Percentiles rank a stretch among this genome's conserved stretches.
phyloP scores from a whole-genome alignment of 257 asterid genomes.

The Nicotiana obtusifolia region DNA sequence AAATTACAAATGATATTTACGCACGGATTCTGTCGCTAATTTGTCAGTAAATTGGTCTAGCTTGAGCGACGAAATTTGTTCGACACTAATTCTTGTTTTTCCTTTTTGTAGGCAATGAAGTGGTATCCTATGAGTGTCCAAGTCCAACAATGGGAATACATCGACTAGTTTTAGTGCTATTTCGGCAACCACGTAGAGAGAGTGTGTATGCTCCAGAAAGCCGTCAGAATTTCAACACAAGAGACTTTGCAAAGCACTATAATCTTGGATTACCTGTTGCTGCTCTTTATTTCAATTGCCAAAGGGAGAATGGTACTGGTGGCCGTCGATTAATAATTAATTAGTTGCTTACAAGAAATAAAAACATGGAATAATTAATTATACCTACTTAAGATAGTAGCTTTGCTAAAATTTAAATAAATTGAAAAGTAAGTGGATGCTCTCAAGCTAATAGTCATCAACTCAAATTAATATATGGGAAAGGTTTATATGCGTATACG shows the following conservation, averaged over 20 bases:
- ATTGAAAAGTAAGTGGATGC: too few species aligned
- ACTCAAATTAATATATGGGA: too few species aligned
- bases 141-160: constrained; percentile 59
- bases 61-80: too few species aligned
- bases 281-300: constrained; percentile 40
- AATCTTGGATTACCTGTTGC: constrained; percentile 56
- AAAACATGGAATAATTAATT: too few species aligned
- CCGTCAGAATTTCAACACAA: constrained; percentile 55
- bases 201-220: constrained; percentile 57
- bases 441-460: too few species aligned
- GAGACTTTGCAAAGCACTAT: constrained; percentile 52
- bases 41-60: too few species aligned
- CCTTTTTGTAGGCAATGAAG: constrained; percentile 38
- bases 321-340: constrained; percentile 4
- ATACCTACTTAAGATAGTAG: too few species aligned
- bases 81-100: background rate
- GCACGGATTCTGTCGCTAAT: too few species aligned
- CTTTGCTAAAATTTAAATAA: too few species aligned
- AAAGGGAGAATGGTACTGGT: constrained; percentile 45
- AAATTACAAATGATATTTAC: too few species aligned
- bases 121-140: constrained; percentile 54
- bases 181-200: constrained; percentile 45
- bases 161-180: constrained; percentile 41
- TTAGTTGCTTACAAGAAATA: too few species aligned
- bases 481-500: too few species aligned